phyloP scores from a whole-genome alignment of 768 basidiomycete species.

The Guyanaporus albipodus region DNA sequence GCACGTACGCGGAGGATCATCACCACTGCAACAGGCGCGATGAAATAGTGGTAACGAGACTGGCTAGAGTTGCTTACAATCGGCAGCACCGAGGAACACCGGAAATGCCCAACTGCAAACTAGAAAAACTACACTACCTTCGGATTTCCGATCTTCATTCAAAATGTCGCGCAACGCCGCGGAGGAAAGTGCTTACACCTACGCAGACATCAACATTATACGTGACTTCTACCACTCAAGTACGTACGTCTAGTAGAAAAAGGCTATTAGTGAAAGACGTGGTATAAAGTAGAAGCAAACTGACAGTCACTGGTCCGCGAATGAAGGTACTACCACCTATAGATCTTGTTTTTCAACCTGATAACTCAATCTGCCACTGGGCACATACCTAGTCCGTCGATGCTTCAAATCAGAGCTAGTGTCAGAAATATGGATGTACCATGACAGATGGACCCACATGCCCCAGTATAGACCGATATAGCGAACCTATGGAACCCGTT shows the following conservation, averaged over 20 bases:
- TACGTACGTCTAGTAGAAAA: background rate
- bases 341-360: background rate
- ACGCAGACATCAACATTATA: background rate
- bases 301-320: background rate
- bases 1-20: conserved; percentile 10
- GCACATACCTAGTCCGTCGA: background rate
- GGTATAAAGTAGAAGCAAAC: background rate
- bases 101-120: background rate
- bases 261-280: background rate
- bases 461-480: background rate
- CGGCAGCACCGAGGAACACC: conserved; percentile 3
- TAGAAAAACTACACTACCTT: background rate
- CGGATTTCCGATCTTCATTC: background rate
- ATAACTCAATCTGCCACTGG: background rate
- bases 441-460: background rate
- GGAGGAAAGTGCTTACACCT: conserved; percentile 3
- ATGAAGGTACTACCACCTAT: background rate
- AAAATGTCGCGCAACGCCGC: background rate
- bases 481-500: background rate
- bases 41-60: background rate
- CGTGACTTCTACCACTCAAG: background rate
- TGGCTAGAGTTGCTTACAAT: background rate
- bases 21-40: background rate
- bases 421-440: background rate
- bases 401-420: background rate